phyloP scores from a whole-genome alignment of 352 stramenopile species.

The Pythium phragmitis region DNA sequence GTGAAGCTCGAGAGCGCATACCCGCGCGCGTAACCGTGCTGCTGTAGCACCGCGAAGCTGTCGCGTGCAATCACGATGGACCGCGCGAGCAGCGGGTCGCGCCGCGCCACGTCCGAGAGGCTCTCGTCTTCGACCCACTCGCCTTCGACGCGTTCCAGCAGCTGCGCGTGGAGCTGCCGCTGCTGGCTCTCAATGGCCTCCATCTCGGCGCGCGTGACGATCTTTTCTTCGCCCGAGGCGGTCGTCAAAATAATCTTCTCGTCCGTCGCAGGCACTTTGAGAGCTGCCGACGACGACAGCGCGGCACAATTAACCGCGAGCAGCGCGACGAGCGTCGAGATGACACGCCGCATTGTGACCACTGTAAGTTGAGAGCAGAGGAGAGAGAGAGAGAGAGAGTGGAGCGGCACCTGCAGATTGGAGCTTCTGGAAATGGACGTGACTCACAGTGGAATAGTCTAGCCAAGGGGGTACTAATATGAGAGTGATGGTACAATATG shows the following conservation, averaged over 20 bases:
- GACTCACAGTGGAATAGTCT: background rate
- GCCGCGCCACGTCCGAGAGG: constrained; percentile 35
- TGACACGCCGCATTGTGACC: constrained; percentile 8
- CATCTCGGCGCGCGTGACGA: constrained; percentile 31
- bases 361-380: too few relatives aligned
- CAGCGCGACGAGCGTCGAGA: constrained; percentile 10
- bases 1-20: constrained; percentile 58
- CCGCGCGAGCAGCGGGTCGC: constrained; percentile 49
- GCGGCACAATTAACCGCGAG: constrained; percentile 2
- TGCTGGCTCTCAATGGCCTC: constrained; percentile 27
- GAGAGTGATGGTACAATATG: constrained; percentile 2
- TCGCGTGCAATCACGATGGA: constrained; percentile 45
- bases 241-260: constrained; percentile 37
- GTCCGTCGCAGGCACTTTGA: constrained; percentile 14
- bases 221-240: constrained; percentile 40
- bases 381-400: background rate
- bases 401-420: background rate
- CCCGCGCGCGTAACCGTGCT: constrained; percentile 53
- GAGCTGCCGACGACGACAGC: background rate
- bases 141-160: constrained; percentile 24
- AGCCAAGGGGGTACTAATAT: constrained; percentile 3
- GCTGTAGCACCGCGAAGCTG: constrained; percentile 55
- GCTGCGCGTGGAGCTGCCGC: constrained; percentile 26
- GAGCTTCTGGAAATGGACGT: constrained; percentile 1
- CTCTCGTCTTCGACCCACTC: constrained; percentile 32